Conservation (phyloP, 1,284 basidiomycete genomes). For the Athelia psychrophila region DNA sequence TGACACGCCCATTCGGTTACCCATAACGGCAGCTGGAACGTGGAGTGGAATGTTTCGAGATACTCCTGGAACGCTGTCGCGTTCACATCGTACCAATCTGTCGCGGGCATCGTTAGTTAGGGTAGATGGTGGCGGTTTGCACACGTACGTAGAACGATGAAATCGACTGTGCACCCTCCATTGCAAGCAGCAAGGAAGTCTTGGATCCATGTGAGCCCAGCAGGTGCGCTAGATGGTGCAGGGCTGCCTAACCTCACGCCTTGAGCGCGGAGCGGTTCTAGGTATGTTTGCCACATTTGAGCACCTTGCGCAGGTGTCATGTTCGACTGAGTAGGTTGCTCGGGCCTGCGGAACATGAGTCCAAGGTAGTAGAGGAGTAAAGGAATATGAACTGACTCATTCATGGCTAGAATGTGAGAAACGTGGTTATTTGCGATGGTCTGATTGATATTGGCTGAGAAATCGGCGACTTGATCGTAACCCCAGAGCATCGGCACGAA, state of each 20-base stretch:
- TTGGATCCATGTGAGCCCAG: conserved; percentile 51
- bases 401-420: conserved; percentile 58
- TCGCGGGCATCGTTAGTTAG: conserved; percentile 12
- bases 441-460: conserved; percentile 33
- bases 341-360: conserved; percentile 42
- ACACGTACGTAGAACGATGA: conserved; percentile 30
- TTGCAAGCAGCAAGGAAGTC: conserved; percentile 47
- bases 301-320: conserved; percentile 47
- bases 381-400: conserved; percentile 49
- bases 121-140: conserved; percentile 14
- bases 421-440: conserved; percentile 41
- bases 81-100: conserved; percentile 55
- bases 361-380: not conserved
- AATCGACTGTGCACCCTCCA: conserved; percentile 40
- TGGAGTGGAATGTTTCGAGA: conserved; percentile 44
- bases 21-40: conserved; percentile 49
- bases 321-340: conserved; percentile 58
- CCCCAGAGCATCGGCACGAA: conserved; percentile 66
- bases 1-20: conserved; percentile 66
- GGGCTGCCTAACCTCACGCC: conserved; percentile 57
- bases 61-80: conserved; percentile 46
- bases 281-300: conserved; percentile 52
- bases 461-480: conserved; percentile 30
- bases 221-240: conserved; percentile 54
- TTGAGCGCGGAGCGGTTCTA: conserved; percentile 45